Conservation (phyloP, 1,284 basidiomycete genomes). For the Thecaphora thlaspeos region DNA sequence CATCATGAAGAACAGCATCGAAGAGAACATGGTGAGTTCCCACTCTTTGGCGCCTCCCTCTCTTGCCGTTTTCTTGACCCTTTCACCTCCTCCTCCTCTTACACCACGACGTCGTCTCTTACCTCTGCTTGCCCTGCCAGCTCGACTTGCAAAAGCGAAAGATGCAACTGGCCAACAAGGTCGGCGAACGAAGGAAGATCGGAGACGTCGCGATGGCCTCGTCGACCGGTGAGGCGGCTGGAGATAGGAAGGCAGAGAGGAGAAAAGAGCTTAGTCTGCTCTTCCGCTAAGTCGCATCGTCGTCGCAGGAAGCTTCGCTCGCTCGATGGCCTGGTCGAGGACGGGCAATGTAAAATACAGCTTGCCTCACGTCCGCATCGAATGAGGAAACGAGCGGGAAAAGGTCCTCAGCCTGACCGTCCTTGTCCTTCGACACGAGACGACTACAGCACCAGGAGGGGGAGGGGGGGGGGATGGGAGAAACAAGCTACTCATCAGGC, state of each 20-base stretch:
- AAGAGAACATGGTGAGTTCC: constrained; percentile 53
- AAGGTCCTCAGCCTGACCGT: no score
- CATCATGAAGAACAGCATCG: constrained; percentile 53
- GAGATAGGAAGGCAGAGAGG: constrained; percentile 24
- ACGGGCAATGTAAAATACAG: no score
- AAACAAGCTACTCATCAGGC: constrained; percentile 2
- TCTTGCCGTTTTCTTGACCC: neutral
- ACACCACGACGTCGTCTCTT: no score
- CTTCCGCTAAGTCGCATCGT: constrained; percentile 38
- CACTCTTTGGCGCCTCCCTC: neutral
- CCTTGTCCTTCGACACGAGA: no score
- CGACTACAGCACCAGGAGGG: no score
- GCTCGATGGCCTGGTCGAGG: no score
- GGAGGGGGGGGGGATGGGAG: no score
- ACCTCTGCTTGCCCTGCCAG: neutral
- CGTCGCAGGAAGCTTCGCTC: no score
- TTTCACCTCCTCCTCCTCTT: neutral
- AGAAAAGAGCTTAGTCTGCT: constrained; percentile 45
- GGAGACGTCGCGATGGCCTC: constrained; percentile 2
- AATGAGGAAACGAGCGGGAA: no score
- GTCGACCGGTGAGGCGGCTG: neutral
- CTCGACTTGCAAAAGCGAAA: constrained; percentile 51
- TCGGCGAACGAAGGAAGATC: constrained; percentile 34
- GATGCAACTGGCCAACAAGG: constrained; percentile 51
- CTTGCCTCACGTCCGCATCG: no score